Conservation (phyloP, 1,284 basidiomycete species). For the Ustilago cynodontis region DNA sequence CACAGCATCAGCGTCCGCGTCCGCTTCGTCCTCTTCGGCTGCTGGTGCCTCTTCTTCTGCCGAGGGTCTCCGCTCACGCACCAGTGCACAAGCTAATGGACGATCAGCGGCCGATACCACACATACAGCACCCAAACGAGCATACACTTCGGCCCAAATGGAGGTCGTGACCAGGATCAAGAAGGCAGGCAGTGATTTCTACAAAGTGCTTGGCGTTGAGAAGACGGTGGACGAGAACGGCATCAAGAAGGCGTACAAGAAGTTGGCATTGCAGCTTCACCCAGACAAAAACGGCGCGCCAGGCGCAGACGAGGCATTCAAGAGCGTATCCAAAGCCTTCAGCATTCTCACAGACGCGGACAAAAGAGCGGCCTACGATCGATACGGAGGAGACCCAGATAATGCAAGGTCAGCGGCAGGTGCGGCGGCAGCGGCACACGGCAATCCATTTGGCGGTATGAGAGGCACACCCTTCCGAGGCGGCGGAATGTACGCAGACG, state of each 20-base stretch:
- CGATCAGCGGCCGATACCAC: slow-evolving; percentile 69
- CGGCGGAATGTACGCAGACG: slow-evolving; percentile 73
- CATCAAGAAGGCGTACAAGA: slow-evolving; percentile 95
- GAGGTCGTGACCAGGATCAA: slow-evolving; percentile 88
- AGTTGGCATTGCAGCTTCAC: slow-evolving; percentile 93
- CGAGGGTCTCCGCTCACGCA: slow-evolving; percentile 70
- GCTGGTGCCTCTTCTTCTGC: slow-evolving; percentile 75
- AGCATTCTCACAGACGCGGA: slow-evolving; percentile 92
- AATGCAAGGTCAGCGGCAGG: slow-evolving; percentile 79
- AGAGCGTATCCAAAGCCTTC: slow-evolving; percentile 98
- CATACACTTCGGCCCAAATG: slow-evolving; percentile 87
- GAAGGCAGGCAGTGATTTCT: slow-evolving; percentile 86
- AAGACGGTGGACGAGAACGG: slow-evolving; percentile 82
- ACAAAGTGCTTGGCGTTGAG: slow-evolving; percentile 88
- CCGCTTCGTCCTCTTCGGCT: slow-evolving; percentile 74
- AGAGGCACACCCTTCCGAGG: slow-evolving; percentile 38
- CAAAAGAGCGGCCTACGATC: slow-evolving; percentile 90
- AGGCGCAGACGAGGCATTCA: slow-evolving; percentile 98
- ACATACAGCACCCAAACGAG: slow-evolving; percentile 74
- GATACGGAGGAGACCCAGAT: slow-evolving; percentile 86
- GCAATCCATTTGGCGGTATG: slow-evolving; percentile 40
- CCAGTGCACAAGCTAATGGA: slow-evolving; percentile 64
- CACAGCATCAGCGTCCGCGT: slow-evolving; percentile 71
- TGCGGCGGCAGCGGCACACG: slow-evolving; percentile 61
- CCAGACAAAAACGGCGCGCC: slow-evolving; percentile 98